These are phyloP conservation scores for Spathaspora sp. DNA, from an alignment of 1,139 yeast genomes.

Conservation along the genomic window DNA sequence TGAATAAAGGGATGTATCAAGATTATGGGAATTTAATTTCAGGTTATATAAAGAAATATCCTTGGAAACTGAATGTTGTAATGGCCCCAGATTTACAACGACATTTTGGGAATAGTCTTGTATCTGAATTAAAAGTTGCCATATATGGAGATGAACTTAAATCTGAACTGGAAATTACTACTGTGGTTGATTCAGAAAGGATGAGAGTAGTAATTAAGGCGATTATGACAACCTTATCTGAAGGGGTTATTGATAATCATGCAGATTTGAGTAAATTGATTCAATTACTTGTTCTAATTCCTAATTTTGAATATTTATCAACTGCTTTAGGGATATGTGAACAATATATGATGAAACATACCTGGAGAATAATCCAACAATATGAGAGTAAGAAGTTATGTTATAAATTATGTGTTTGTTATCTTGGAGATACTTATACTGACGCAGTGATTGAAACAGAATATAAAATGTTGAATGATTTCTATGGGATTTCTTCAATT, in stretches of 20 bases:
- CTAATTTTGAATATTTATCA: constrained; percentile 14
- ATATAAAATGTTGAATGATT: constrained; percentile 27
- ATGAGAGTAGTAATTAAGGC: background rate
- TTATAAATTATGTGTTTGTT: constrained; percentile 10
- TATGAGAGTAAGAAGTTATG: constrained; percentile 11
- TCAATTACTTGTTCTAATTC: constrained; percentile 11
- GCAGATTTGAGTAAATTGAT: background rate
- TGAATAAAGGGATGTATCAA: background rate
- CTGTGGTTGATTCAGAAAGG: background rate
- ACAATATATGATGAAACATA: constrained; percentile 29
- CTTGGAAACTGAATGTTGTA: background rate
- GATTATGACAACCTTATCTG: background rate
- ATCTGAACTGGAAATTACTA: background rate
- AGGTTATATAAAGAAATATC: constrained; percentile 3
- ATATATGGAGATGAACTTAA: background rate
- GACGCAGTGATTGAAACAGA: constrained; percentile 14
- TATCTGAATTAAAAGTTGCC: background rate
- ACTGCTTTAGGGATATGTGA: constrained; percentile 28
- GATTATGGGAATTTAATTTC: background rate
- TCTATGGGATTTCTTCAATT: constrained; percentile 23
- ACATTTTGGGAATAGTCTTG: background rate
- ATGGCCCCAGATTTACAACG: background rate
- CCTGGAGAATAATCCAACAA: constrained; percentile 16
- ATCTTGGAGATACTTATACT: constrained; percentile 6
- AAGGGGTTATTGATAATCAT: background rate